Base-by-base conservation (phyloP, 805 yeast species). In the Sugiyamaella mastotermitis region DNA sequence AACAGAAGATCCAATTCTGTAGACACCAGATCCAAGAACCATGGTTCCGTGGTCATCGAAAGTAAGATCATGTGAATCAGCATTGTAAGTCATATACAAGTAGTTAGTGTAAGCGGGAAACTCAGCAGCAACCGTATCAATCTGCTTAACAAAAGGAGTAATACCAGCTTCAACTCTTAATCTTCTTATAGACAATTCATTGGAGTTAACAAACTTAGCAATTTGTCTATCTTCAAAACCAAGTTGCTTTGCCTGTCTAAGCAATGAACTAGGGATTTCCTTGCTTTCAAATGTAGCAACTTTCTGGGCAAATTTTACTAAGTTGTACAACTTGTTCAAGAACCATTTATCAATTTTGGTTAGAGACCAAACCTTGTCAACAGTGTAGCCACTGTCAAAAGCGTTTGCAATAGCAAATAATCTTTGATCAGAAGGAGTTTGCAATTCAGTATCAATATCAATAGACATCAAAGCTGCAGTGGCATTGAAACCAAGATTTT, bases 21-120 rank as follows among this genome's bases (percentile, higher is more conserved):
- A 90, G 36, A 92, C 98, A 70, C 98, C 97, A n/a, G 97, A 87
- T 38, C 97, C 98, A 53, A 90, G 72, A 28, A 90, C 97, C 77
- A 92, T 69, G 45, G 92, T 82, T 57, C 97, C 97, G 50, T 83
- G 73, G 43, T 90, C 97, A 54, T 82, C 76, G 58, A 90, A 92
- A 31, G 69, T 74, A 34, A 90, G 80, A 62, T 90, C 98, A 49
- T 79, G 80, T 41, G 77, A 70, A 42, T 84, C 73, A 41, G 97
- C 98, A 57, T 88, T 90, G 68, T 90, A 90, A 33, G 98, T 90
- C 36, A 95, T 84, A 77, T 90, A 90, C 53, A 90, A 72, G 65
- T 90, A 90, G 71, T 90, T 90, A 40, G 98, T 90, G 55, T 80
- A 74, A 36, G 98, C 98, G 34, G 98, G 98, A 79, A 90, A 90